Evolutionary conservation across 140 eudicot genomes (phyloP), one percentile per base, ranked within the genome.

Genomic region (Oenanthe javanica): DNA sequence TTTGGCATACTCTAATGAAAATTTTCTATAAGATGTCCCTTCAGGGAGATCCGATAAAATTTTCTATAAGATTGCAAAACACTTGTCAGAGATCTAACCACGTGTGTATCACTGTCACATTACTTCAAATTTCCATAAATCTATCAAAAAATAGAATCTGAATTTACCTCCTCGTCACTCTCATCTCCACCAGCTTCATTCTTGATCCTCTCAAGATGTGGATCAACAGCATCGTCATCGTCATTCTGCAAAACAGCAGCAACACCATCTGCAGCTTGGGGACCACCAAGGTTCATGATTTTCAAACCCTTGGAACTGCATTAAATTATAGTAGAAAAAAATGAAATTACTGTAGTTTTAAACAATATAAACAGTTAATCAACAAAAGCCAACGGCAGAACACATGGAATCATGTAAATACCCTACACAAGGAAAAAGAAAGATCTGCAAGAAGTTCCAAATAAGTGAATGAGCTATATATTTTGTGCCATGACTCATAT

Each of bases 191-290:
- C 90, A 81, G 91, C 90, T 87, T 77, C 89, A 74, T 89, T 90
- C 89, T 46, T 92, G 61, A 94, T 94, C 8, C 93, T 93, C 84
- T 86, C 96, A 9, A 94, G 93, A 84, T 94, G 97, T 49, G 96
- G 96, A 75, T 94, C 98, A 36, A 92, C 96, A 61, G 91, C 90
- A 82, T 92, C 96, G 82, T 94, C 97, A 16, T 83, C 93, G 27
- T 85, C 87, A 79, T 87, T 85, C 52, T 74, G 87, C 18, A 90
- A 79, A 83, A 80, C 98, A 82, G 93, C 96, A 75, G 96, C 90
- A 83, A 90, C 93, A 51, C 93, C 98, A 43, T 86, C 93, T 77
- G 91, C 59, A 79, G 87, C 77, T 81, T 75, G 89, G 45, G 78
- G 84, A 84, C 84, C 89, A 51, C 94, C 96, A 54, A 94, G 79